A percentile compares a stretch with the other conserved stretches of the same genome.
phyloP scores from a whole-genome alignment of 352 stramenopile genomes.

The Nothophytophthora sp. region DNA sequence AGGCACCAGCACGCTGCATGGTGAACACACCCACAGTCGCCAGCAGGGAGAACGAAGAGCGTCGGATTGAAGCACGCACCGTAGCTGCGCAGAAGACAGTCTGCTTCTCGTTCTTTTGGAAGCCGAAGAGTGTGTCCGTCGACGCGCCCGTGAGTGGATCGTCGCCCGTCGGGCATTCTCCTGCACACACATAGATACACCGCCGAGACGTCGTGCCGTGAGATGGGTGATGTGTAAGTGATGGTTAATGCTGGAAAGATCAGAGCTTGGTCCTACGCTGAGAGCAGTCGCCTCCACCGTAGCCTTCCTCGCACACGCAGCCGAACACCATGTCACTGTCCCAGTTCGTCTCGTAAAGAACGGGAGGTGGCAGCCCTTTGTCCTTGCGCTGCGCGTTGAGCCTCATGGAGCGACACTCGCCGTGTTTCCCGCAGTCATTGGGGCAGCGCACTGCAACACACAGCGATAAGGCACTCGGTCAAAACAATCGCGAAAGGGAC shows the following conservation, averaged over 20 bases:
- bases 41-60: background rate
- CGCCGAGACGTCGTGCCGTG: too few relatives aligned
- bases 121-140: slow-evolving; percentile 63
- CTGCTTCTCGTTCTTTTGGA: slow-evolving; percentile 86
- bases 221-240: too few relatives aligned
- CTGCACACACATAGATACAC: slow-evolving; percentile 19
- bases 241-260: background rate
- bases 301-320: slow-evolving; percentile 88
- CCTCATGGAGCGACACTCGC: slow-evolving; percentile 75
- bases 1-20: slow-evolving; percentile 15
- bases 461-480: background rate
- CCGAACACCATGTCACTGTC: slow-evolving; percentile 90
- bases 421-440: slow-evolving; percentile 60
- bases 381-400: slow-evolving; percentile 66
- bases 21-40: slow-evolving; percentile 12
- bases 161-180: slow-evolving; percentile 54
- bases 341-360: slow-evolving; percentile 69
- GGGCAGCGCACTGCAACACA: slow-evolving; percentile 56
- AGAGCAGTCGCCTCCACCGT: slow-evolving; percentile 86
- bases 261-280: slow-evolving; percentile 44
- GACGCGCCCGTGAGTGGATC: slow-evolving; percentile 71
- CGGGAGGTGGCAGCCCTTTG: slow-evolving; percentile 40
- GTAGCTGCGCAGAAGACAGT: slow-evolving; percentile 66
- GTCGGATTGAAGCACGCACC: slow-evolving; percentile 36
- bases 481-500: background rate